Evolutionary conservation across 257 asterid species (phyloP).

Genomic region (Echites panduratus): DNA sequence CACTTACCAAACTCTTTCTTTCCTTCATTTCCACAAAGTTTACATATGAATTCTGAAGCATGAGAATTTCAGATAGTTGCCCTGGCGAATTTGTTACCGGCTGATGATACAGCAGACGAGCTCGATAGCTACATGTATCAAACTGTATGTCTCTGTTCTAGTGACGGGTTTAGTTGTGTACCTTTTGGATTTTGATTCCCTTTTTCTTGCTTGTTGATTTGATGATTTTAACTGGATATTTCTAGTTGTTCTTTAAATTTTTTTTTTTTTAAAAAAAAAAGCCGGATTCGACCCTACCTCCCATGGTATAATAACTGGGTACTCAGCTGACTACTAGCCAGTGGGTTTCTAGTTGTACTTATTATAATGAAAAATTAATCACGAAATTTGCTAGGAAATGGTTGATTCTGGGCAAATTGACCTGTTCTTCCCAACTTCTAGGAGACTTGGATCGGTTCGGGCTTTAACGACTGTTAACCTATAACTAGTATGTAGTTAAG

Average conservation of each 20-base stretch:
- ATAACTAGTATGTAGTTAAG: neutral
- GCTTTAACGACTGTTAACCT: neutral
- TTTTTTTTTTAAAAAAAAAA: too few relatives aligned
- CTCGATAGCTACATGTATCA: slow-evolving; percentile 98
- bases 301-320: too few relatives aligned
- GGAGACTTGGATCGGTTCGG: neutral
- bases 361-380: neutral
- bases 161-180: neutral
- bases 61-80: slow-evolving; percentile 63
- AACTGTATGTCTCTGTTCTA: slow-evolving; percentile 49
- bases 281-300: too few relatives aligned
- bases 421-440: too few relatives aligned
- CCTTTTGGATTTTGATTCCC: neutral
- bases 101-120: slow-evolving; percentile 75
- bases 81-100: slow-evolving; percentile 86
- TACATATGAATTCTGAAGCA: slow-evolving; percentile 2
- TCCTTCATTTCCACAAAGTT: neutral
- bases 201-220: neutral
- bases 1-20: neutral
- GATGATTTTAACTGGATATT: neutral
- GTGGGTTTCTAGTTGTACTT: too few relatives aligned
- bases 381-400: neutral
- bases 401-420: neutral
- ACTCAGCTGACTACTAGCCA: too few relatives aligned
- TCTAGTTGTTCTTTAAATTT: neutral